Percentiles rank a stretch among this genome's conserved stretches.
Evolutionary conservation across 192 early-diverging fungal species (phyloP).

Genomic region (Gamsiella multidivaricata): DNA sequence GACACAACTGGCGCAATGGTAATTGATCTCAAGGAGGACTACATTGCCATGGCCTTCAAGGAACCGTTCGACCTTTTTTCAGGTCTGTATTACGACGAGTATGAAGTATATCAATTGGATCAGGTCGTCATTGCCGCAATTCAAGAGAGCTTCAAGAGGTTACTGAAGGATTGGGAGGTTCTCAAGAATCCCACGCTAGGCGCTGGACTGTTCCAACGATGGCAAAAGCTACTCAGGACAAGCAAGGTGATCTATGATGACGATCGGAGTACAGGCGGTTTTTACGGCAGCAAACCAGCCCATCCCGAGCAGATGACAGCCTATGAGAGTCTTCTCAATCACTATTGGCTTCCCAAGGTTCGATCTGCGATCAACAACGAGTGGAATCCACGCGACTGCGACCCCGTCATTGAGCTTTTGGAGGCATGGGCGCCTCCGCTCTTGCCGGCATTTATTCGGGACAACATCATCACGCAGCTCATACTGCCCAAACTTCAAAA

Average conservation of each 20-base stretch:
- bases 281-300: slow-evolving; percentile 16
- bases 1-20: slow-evolving; percentile 35
- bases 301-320: slow-evolving; percentile 68
- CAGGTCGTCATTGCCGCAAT: slow-evolving; percentile 65
- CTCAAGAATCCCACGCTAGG: slow-evolving; percentile 67
- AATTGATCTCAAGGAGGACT: slow-evolving; percentile 44
- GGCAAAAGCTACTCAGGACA: slow-evolving; percentile 68
- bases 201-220: slow-evolving; percentile 62
- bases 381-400: slow-evolving; percentile 76
- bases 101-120: slow-evolving; percentile 70
- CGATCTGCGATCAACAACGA: slow-evolving; percentile 82
- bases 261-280: slow-evolving; percentile 7
- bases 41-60: slow-evolving; percentile 59
- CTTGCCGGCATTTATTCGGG: slow-evolving; percentile 76
- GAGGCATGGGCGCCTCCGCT: slow-evolving; percentile 75
- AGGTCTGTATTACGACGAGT: slow-evolving; percentile 67
- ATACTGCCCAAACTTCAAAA: slow-evolving; percentile 80
- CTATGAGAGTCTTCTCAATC: slow-evolving; percentile 82
- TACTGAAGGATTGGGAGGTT: slow-evolving; percentile 71
- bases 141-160: slow-evolving; percentile 48
- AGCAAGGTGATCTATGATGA: slow-evolving; percentile 39
- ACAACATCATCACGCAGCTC: slow-evolving; percentile 83
- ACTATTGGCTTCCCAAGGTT: slow-evolving; percentile 81
- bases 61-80: slow-evolving; percentile 67
- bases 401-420: slow-evolving; percentile 72